A percentile compares a stretch with the other conserved stretches of the same genome.
These are phyloP conservation scores for Exophiala bonariae DNA, from an alignment of 2,329 filamentous ascomycete genomes.

Conservation along the genomic window DNA sequence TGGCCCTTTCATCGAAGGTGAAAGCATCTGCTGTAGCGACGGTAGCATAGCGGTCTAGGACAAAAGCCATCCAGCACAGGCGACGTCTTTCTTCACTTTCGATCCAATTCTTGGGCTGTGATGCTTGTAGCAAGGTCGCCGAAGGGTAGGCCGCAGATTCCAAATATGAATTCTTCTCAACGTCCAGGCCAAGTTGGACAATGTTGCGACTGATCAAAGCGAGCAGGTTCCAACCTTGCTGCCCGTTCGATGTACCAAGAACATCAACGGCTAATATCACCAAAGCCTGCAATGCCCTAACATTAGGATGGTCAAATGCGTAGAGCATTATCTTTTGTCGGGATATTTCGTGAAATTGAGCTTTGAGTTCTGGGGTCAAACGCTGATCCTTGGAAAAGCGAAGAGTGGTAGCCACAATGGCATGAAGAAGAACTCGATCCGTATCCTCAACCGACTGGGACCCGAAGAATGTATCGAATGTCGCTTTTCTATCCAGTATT, in stretches of 20 bases:
- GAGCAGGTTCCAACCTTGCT: conserved; percentile 88
- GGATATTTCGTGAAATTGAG: conserved; percentile 74
- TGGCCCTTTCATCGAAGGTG: conserved; percentile 82
- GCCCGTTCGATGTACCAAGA: conserved; percentile 82
- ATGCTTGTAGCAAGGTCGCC: conserved; percentile 78
- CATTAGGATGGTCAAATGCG: conserved; percentile 84
- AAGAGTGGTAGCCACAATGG: conserved; percentile 84
- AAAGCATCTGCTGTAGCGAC: conserved; percentile 91
- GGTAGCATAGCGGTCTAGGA: conserved; percentile 86
- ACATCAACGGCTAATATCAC: conserved; percentile 85
- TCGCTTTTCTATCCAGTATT: conserved; percentile 81
- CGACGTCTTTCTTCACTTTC: conserved; percentile 84
- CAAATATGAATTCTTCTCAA: conserved; percentile 77
- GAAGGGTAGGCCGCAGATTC: conserved; percentile 78
- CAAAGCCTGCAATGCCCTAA: conserved; percentile 81
- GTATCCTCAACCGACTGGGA: conserved; percentile 53
- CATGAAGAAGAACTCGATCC: conserved; percentile 79
- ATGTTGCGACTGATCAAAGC: conserved; percentile 85
- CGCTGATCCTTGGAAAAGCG: conserved; percentile 77
- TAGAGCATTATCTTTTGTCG: conserved; percentile 86
- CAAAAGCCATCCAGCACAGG: conserved; percentile 92
- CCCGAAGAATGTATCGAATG: conserved; percentile 79
- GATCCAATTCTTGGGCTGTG: conserved; percentile 79
- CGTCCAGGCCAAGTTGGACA: conserved; percentile 80
- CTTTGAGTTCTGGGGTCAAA: conserved; percentile 70